phyloP scores from a whole-genome alignment of 1,284 basidiomycete species.

The Tilletia setariae region DNA sequence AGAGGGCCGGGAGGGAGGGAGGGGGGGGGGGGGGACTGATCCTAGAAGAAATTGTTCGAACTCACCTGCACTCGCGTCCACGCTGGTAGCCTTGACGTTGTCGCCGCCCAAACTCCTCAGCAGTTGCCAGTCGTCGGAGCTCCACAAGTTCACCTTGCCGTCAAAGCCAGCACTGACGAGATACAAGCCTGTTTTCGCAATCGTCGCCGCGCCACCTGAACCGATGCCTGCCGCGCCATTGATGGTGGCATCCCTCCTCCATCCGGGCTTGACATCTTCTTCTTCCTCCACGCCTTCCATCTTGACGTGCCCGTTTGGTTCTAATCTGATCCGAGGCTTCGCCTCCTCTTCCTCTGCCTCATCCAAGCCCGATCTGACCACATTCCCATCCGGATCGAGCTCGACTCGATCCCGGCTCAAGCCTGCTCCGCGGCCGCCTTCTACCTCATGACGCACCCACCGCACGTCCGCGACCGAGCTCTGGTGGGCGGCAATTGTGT shows the following conservation, averaged over 20 bases:
- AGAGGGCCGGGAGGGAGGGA: no score
- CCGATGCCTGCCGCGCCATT: conserved; percentile 51
- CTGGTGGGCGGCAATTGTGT: conserved; percentile 93
- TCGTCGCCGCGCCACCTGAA: no score
- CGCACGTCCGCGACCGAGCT: conserved; percentile 91
- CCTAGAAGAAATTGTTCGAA: not conserved
- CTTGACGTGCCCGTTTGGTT: not conserved
- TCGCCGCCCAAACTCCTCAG: conserved; percentile 75
- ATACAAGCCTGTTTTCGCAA: conserved; percentile 70
- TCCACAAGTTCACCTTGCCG: conserved; percentile 92
- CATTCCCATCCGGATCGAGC: conserved; percentile 55
- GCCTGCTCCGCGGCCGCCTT: conserved; percentile 27
- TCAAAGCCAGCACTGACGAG: conserved; percentile 93
- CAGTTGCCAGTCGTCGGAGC: conserved; percentile 95
- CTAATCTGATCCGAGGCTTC: not conserved
- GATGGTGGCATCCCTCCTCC: conserved; percentile 24
- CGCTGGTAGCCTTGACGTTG: conserved; percentile 95
- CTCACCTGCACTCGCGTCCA: conserved; percentile 64
- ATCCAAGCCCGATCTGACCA: not conserved
- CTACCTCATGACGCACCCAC: conserved; percentile 68
- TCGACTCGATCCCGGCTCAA: conserved; percentile 31
- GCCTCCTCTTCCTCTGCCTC: not conserved
- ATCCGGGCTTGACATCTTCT: conserved; percentile 18
- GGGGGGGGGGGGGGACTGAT: no score
- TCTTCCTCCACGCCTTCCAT: not conserved